Evolutionary conservation across 2,329 filamentous ascomycete species (phyloP).

Genomic region (Daldinia eschscholtzii): DNA sequence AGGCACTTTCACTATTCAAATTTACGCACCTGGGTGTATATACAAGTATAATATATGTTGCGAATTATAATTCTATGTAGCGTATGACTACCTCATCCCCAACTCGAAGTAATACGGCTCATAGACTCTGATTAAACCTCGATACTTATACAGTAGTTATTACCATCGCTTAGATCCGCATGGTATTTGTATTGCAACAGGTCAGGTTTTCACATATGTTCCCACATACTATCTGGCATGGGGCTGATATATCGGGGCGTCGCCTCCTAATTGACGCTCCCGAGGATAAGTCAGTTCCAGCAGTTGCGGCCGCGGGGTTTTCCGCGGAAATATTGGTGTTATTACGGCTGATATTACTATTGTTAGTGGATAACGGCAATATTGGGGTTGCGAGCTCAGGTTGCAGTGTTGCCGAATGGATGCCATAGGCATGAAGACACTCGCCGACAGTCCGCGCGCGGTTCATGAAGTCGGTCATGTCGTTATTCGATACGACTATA

Average conservation of each 20-base stretch:
- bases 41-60: background rate
- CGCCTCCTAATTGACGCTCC: slow-evolving; percentile 51
- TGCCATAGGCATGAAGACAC: slow-evolving; percentile 79
- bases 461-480: slow-evolving; percentile 69
- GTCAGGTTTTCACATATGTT: slow-evolving; percentile 50
- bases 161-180: slow-evolving; percentile 37
- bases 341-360: slow-evolving; percentile 4
- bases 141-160: background rate
- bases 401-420: slow-evolving; percentile 79
- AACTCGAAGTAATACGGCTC: background rate
- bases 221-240: slow-evolving; percentile 52
- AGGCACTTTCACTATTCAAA: no score
- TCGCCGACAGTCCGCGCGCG: slow-evolving; percentile 73
- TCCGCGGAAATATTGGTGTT: slow-evolving; percentile 18
- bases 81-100: background rate
- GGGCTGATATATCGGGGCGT: slow-evolving; percentile 40
- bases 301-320: slow-evolving; percentile 8
- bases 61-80: background rate
- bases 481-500: slow-evolving; percentile 70
- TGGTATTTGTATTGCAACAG: slow-evolving; percentile 47
- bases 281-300: slow-evolving; percentile 16
- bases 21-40: background rate
- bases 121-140: no score
- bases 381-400: slow-evolving; percentile 62
- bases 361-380: slow-evolving; percentile 9